Percentiles rank a stretch among this genome's conserved stretches.
Evolutionary conservation across 1,284 basidiomycete species (phyloP).

Genomic region (Rhodotorula mucilaginosa): DNA sequence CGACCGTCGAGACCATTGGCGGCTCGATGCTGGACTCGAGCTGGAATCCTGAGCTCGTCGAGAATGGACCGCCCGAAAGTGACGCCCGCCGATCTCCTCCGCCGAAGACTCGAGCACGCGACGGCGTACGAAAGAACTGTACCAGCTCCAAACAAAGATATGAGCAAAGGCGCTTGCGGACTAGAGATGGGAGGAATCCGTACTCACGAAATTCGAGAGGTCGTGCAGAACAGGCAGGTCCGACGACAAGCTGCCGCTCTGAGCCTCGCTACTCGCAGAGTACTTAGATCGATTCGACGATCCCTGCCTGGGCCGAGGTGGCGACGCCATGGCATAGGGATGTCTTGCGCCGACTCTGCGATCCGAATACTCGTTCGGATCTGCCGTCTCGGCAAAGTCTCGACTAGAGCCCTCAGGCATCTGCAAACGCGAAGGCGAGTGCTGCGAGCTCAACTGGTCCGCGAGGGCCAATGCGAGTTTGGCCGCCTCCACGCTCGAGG

Average conservation of each 20-base stretch:
- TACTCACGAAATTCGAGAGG: neutral
- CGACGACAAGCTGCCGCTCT: neutral
- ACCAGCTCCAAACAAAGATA: neutral
- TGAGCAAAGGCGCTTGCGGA: neutral
- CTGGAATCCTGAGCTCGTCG: neutral
- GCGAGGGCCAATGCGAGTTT: slow-evolving; percentile 12
- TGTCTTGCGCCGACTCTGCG: no score
- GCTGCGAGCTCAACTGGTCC: slow-evolving; percentile 1
- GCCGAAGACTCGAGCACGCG: no score
- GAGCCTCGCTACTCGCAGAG: neutral
- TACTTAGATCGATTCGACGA: no score
- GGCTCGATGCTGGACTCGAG: neutral
- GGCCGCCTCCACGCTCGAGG: slow-evolving; percentile 9
- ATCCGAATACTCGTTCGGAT: no score
- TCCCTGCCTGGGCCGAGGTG: no score
- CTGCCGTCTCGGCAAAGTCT: no score
- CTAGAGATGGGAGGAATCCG: neutral
- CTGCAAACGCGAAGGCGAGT: no score
- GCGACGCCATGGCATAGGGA: no score
- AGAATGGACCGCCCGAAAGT: neutral
- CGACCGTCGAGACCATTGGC: no score
- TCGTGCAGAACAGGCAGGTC: neutral
- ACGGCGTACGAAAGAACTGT: neutral
- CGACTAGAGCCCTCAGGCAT: no score
- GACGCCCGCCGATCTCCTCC: neutral